phyloP scores from a whole-genome alignment of 2,329 filamentous ascomycete genomes.

The Alternaria triticimaculans region DNA sequence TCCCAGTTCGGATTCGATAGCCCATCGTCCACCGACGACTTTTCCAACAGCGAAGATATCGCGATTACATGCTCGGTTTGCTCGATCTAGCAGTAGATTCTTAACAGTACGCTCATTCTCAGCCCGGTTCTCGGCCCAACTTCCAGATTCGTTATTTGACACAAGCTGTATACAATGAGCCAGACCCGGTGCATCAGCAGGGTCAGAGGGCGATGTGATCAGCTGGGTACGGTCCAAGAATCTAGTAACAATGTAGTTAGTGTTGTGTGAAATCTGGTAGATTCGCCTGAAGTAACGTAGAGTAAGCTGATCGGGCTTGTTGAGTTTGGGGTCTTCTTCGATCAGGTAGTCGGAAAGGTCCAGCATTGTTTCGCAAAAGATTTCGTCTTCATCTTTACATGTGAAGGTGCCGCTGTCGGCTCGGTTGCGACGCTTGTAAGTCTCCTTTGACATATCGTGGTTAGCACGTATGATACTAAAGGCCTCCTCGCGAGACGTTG shows the following conservation, averaged over 20 bases:
- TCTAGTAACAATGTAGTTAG: neutral
- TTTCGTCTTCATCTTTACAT: neutral
- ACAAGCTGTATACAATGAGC: neutral
- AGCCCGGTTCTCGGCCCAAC: neutral
- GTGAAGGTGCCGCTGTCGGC: neutral
- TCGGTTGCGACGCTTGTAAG: neutral
- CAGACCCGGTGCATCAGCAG: neutral
- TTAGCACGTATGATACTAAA: too few species aligned
- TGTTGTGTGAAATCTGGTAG: neutral
- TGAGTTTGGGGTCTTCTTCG: neutral
- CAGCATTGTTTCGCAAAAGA: neutral
- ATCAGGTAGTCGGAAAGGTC: neutral
- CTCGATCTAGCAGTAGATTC: neutral
- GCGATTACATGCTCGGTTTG: neutral
- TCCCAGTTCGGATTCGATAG: neutral
- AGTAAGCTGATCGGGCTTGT: neutral
- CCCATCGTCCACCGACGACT: neutral
- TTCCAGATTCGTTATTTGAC: neutral
- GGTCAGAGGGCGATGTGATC: neutral
- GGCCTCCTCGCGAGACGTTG: too few species aligned
- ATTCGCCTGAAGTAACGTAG: neutral
- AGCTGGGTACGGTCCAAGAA: neutral
- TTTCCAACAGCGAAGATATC: neutral
- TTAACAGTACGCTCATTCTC: neutral
- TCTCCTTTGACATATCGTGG: neutral